These are phyloP conservation scores for Sarcodon sp. DNA, from an alignment of 768 basidiomycete genomes.

Conservation along the genomic window DNA sequence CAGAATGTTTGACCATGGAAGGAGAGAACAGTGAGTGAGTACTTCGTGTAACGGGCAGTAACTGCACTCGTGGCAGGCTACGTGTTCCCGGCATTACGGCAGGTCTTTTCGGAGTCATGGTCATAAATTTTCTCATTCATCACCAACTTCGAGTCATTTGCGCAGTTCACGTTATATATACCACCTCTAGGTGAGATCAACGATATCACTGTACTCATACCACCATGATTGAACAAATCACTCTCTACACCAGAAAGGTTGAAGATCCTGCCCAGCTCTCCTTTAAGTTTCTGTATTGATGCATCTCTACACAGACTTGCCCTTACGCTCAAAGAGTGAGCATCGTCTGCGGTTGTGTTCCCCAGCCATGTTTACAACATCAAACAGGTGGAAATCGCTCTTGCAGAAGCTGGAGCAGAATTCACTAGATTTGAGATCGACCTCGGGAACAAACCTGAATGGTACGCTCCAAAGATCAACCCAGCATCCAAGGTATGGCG, in stretches of 20 bases:
- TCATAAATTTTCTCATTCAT: too few species aligned
- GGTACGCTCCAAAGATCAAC: slow-evolving; percentile 57
- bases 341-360: background rate
- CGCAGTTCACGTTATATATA: too few species aligned
- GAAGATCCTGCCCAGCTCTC: too few species aligned
- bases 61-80: too few species aligned
- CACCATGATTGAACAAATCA: background rate
- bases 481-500: slow-evolving; percentile 45
- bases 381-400: slow-evolving; percentile 42
- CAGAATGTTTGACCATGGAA: too few species aligned
- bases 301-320: slow-evolving; percentile 26
- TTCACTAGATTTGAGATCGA: slow-evolving; percentile 46
- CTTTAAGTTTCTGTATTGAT: too few species aligned
- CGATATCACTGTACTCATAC: background rate
- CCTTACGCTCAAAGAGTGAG: slow-evolving; percentile 46
- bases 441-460: slow-evolving; percentile 51
- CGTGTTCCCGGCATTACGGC: too few species aligned
- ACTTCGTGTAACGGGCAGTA: too few species aligned
- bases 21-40: too few species aligned
- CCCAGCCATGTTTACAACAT: background rate
- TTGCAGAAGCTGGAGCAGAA: slow-evolving; percentile 37
- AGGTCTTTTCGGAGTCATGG: too few species aligned
- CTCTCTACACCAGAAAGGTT: slow-evolving; percentile 1
- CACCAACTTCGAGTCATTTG: too few species aligned
- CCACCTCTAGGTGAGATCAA: background rate